Percentiles rank a stretch among this genome's conserved stretches.
phyloP scores from a whole-genome alignment of 2,329 filamentous ascomycete genomes.

The Eurotiales sp. region DNA sequence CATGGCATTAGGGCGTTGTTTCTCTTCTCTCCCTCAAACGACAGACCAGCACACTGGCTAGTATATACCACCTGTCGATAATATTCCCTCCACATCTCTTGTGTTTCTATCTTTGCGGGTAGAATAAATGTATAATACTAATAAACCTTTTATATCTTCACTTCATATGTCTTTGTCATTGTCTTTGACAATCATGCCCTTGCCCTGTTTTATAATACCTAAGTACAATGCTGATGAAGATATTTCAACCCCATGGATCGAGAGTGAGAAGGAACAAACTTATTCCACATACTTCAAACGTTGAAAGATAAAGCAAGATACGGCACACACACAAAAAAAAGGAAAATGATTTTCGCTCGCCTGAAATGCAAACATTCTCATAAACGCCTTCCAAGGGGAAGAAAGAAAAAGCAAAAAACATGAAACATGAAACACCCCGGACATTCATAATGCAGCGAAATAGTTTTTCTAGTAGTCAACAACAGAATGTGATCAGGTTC shows the following conservation, averaged over 20 bases:
- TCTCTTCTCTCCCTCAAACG: not conserved
- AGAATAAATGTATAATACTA: not conserved
- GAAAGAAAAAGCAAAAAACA: conserved; percentile 13
- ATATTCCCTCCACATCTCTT: not conserved
- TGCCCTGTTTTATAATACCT: conserved; percentile 6
- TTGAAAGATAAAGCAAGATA: conserved; percentile 12
- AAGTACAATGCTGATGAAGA: conserved; percentile 11
- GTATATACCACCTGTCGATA: not conserved
- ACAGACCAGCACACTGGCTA: not conserved
- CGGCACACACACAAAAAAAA: too few relatives aligned
- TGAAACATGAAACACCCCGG: not conserved
- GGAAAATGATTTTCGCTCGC: conserved; percentile 13
- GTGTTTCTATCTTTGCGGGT: too few relatives aligned
- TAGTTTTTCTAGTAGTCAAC: too few relatives aligned
- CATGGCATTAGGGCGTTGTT: not conserved
- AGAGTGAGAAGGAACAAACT: not conserved
- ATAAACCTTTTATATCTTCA: not conserved
- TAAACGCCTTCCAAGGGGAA: conserved; percentile 12
- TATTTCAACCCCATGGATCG: not conserved
- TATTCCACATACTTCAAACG: conserved; percentile 9
- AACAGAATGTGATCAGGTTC: too few relatives aligned
- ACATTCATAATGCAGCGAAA: conserved; percentile 1
- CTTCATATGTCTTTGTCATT: not conserved
- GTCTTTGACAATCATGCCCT: not conserved
- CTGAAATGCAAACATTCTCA: conserved; percentile 15